Base-by-base conservation (phyloP, 1,139 yeast genomes). In the Pneumocystis oryctolagi region DNA sequence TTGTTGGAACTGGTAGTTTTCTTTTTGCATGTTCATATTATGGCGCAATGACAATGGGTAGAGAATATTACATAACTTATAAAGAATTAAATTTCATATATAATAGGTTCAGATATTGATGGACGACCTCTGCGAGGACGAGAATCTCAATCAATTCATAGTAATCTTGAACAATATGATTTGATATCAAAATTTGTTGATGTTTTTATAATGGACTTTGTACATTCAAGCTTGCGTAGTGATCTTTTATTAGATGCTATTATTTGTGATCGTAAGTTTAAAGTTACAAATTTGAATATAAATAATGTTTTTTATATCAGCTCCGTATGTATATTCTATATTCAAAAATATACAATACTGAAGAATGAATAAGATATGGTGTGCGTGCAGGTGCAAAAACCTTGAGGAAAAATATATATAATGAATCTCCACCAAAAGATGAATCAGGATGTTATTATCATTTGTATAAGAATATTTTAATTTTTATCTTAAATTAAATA, bases 1-100 rank as follows among this genome's bases (percentile, higher is more conserved):
- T 92, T 75, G 88, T 88, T 2, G 99, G 99, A 0, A 92, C 99
- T 0, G 99, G 98, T 0, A 89, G 97, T 28, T 92, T 92, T 70
- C 76, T 92, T 61, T 87, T 89, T 1, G 90, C 97, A 0, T 95
- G 92, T 12, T 89, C 94, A 0, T 82, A 85, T 67, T 89, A 82
- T 72, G 96, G 96, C 1, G 95, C 92, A 0, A 71, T 84, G 14
- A 82, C 89, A 0, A 75, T 87, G 58, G 97, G 65, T 63, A 47
- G 16, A 55, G 5, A n/a, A 16, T n/a, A 32, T 14, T 55, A 14
- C 3, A 14, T 55, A 31, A 14, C 5, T 2, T 2, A 31, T 16
- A 32, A 14, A 14, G 6, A 31, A 32, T 55, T n/a, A 3, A 25
- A 32, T 2, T 3, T 55, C 5, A 32, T 16, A 5, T 30, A 39